Percentiles rank a stretch among this genome's conserved stretches.
These are phyloP conservation scores for Plasmodium malariae DNA, from an alignment of 169 alveolate genomes.

Conservation along the genomic window DNA sequence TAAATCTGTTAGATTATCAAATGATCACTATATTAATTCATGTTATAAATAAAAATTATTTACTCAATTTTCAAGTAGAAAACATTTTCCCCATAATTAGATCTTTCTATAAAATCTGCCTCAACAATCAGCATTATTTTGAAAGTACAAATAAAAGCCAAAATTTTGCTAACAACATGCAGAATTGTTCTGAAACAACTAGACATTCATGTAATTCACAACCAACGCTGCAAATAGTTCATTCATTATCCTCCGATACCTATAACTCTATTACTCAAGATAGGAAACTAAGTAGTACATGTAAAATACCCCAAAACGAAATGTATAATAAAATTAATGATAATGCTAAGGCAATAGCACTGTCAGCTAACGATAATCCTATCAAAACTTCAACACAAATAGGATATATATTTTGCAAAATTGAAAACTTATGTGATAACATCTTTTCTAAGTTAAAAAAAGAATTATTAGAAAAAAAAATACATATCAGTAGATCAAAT, in stretches of 20 bases:
- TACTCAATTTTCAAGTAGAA: slow-evolving; percentile 37
- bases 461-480: slow-evolving; percentile 39
- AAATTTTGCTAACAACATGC: too few relatives aligned
- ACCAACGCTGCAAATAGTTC: too few relatives aligned
- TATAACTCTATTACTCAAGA: too few relatives aligned
- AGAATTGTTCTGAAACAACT: too few relatives aligned
- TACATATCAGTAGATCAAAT: slow-evolving; percentile 24
- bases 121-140: slow-evolving; percentile 70
- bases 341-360: too few relatives aligned
- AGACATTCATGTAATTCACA: too few relatives aligned
- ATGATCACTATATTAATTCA: slow-evolving; percentile 30
- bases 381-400: background rate
- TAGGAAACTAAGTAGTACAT: too few relatives aligned
- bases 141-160: background rate
- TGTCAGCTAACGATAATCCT: too few relatives aligned
- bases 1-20: slow-evolving; percentile 28
- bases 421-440: slow-evolving; percentile 29
- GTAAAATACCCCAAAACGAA: too few relatives aligned
- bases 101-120: slow-evolving; percentile 53
- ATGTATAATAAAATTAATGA: too few relatives aligned
- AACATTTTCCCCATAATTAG: slow-evolving; percentile 38
- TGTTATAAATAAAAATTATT: slow-evolving; percentile 46
- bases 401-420: slow-evolving; percentile 13
- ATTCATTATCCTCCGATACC: too few relatives aligned
- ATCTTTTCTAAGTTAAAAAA: slow-evolving; percentile 36